Evolutionary conservation across 2,329 filamentous ascomycete species (phyloP), one percentile per base, ranked within the genome.

Genomic region (Venturia asperata): DNA sequence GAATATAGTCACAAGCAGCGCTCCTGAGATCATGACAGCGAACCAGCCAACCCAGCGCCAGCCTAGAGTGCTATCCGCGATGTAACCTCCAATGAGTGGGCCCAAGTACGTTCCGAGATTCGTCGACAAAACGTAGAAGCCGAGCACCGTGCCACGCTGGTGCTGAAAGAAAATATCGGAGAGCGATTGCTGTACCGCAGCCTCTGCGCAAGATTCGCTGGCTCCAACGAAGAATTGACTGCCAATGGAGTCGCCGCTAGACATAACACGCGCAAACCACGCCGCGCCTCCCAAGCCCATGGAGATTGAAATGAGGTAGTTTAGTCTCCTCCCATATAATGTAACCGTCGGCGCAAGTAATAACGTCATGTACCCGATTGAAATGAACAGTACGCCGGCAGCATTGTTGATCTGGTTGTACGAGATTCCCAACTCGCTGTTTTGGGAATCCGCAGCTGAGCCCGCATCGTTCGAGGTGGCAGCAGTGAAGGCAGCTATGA

Each of bases 121-220:
- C 0, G 82, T 84, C 1, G 82, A 79, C 43, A 84, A 73, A 34
- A 83, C 81, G 68, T 85, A 85, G 34, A 84, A 70, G 65, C 82
- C 82, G 6, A 85, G 74, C 0, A 82, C 80, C 0, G 78, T 77
- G 49, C 83, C 83, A 55, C 82, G 78, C 66, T 83, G 81, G 68
- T 85, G 83, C 72, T 84, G 80, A 67, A 82, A 85, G 75, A 83
- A 85, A 39, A 85, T 77, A 68, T 85, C 83, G 9, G 82, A 80
- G 37, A 85, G 74, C 1, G 81, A 83, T n/a, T 84, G 72, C 69
- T 85, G 83, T 7, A 82, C 82, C 39, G 81, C 78, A 0, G 83
- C 82, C 71, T 85, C 83, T 1, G 81, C 82, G 52, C 81, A 81
- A 10, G 81, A 78, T 71, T 85, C 82, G 5, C 82, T 84, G 2